Conservation (phyloP, 2,329 filamentous ascomycete species). For the Cryphonectria japonica region DNA sequence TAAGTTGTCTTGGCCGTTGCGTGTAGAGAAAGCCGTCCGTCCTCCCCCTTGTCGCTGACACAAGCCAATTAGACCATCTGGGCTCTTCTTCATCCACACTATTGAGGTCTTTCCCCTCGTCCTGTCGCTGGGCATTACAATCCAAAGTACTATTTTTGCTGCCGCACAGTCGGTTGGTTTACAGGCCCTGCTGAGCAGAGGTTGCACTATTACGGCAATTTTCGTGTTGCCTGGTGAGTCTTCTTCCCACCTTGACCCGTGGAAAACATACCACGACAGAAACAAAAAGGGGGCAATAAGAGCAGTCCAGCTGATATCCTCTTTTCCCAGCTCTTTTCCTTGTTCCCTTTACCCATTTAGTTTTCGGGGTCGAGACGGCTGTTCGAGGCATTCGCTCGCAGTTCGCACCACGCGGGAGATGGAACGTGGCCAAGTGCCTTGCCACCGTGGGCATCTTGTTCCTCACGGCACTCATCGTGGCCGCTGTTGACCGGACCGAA, state of each 20-base stretch:
- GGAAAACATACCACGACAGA: background rate
- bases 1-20: conserved; percentile 15
- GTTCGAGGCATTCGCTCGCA: conserved; percentile 58
- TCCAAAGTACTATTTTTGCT: conserved; percentile 62
- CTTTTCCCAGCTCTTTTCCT: conserved; percentile 62
- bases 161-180: conserved; percentile 61
- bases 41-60: conserved; percentile 10
- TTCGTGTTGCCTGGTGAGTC: conserved; percentile 62
- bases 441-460: conserved; percentile 53
- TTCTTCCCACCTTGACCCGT: too few species aligned
- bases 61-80: conserved; percentile 37
- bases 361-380: conserved; percentile 67
- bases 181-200: conserved; percentile 51
- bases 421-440: conserved; percentile 62
- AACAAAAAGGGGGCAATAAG: background rate
- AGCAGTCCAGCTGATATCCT: conserved; percentile 33
- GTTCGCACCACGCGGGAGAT: conserved; percentile 63
- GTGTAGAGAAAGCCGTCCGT: background rate
- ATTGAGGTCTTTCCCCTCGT: conserved; percentile 59
- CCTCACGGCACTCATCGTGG: conserved; percentile 62
- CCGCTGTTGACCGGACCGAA: conserved; percentile 56
- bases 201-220: conserved; percentile 59
- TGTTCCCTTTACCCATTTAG: conserved; percentile 66
- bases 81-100: conserved; percentile 49
- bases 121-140: conserved; percentile 59